These are phyloP conservation scores for Candida sphagnicola DNA, from an alignment of 805 yeast species.

Conservation along the genomic window DNA sequence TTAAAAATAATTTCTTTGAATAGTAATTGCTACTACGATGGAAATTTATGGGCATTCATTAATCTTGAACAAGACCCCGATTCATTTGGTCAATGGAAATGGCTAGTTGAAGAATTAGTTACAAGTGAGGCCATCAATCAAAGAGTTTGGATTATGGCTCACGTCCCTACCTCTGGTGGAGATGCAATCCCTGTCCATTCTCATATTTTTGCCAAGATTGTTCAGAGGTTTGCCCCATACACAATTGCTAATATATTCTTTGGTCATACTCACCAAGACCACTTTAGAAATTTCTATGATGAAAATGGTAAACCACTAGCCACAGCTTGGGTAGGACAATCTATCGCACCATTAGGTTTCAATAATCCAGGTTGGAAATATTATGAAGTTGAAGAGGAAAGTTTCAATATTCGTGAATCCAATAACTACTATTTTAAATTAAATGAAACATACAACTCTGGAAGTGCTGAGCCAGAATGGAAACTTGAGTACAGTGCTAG, in stretches of 20 bases:
- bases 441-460: conserved; percentile 52
- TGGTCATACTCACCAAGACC: conserved; percentile 72
- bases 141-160: conserved; percentile 71
- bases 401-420: conserved; percentile 58
- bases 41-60: conserved; percentile 51
- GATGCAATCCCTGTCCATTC: conserved; percentile 63
- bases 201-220: conserved; percentile 49
- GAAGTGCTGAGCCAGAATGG: conserved; percentile 60
- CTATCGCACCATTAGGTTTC: conserved; percentile 57
- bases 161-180: conserved; percentile 51
- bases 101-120: conserved; percentile 55
- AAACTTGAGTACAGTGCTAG: conserved; percentile 61
- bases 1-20: conserved; percentile 59
- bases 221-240: conserved; percentile 63
- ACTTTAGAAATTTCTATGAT: conserved; percentile 56
- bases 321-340: conserved; percentile 60
- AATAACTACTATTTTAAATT: conserved; percentile 56
- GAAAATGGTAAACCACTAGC: conserved; percentile 39
- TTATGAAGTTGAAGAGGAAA: conserved; percentile 59
- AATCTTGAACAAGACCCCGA: conserved; percentile 53
- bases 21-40: conserved; percentile 62
- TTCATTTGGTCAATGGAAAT: conserved; percentile 58
- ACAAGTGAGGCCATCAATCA: conserved; percentile 55
- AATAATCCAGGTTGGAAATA: conserved; percentile 71
- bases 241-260: conserved; percentile 66